Evolutionary conservation across 1,139 yeast species (phyloP), one percentile per base, ranked within the genome.

Genomic region (Debaryomyces nepalensis): DNA sequence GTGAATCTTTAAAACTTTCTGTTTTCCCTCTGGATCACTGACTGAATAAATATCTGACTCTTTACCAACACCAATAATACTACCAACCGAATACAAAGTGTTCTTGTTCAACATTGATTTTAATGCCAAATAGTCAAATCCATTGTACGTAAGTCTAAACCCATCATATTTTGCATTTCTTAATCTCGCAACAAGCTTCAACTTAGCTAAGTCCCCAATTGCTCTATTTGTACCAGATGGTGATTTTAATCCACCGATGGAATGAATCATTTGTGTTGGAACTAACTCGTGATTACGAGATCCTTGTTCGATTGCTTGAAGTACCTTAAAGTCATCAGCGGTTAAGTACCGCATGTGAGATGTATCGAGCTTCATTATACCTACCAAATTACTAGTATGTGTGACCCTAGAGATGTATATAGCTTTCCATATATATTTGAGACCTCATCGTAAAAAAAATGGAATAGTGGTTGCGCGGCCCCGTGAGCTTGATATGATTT

Each of bases 21-120:
- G 79, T 11, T 59, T 61, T 1, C 95, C 95, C 19, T 75, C 60
- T 8, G 76, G 69, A 55, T 87, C 93, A 45, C 87, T 83, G 1
- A 87, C 91, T n/a, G 93, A 78, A 61, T 85, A 90, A 55, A 93
- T 91, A 66, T 93, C 99, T 3, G 97, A 89, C 63, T 93, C 99
- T 61, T 93, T 93, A 57, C 99, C 99, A 39, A 95, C 96, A 44
- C 99, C 99, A 54, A 93, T 90, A 18, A 87, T 88, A 33, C 84
- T 77, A 12, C 97, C 98, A 9, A 93, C 80, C 2, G 95, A 85
- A 54, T 84, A 83, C 7, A 93, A 63, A 0, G 89, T 75, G 37
- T 84, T 81, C 52, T 91, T 75, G 56, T 84, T 87, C 53, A 82
- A 66, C 81, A 93, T 80, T 4, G 96, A 77, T 60, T 85, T 88